Evolutionary conservation across 1,284 basidiomycete genomes (phyloP), one percentile per base, ranked within the genome.

Genomic region (Fomitopsis schrenkii): DNA sequence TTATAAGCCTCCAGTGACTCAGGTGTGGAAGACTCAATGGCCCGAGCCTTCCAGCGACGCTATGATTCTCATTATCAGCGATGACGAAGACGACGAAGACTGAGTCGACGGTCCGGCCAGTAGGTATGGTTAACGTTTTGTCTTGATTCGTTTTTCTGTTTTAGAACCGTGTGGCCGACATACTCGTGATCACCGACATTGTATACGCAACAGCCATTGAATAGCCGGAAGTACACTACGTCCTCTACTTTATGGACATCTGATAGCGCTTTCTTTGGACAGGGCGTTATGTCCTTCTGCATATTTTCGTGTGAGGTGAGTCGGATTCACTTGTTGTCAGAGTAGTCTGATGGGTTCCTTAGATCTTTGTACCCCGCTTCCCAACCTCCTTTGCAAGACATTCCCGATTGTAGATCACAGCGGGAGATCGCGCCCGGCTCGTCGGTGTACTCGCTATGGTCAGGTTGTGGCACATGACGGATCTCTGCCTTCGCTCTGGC

Each of bases 41-140:
- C 81, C 81, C 15, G 76, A 75, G 52, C 76, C 70, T 7, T 30
- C 71, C 54, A 71, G 73, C 56, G 75, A 78, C 58, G 72, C 74
- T 28, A 77, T 76, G 26, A 74, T 84, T 60, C 69, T 84, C 58
- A 75, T 81, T 42, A 69, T 84, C 61, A 84, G 82, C 67, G 83
- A 84, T 65, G 81, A 83, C 58, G 81, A 82, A 66, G 77, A 78
- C 52, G 76, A 78, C 46, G 74, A 66, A 22, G 66, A 63, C 50
- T 46, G 38, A 40, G 38, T 40, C 48, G 48, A 22, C 14, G 22
- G 52, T 12, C 2, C 30, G 35, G n/a, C 46, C 26, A 14, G 52
- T 59, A 19, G n/a, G 35, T 57, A 33, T 28, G 36, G 12, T 26
- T 46, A 42, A 33, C 2, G 57, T 48, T 52, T 42, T 59, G 19